These are phyloP conservation scores for Cercospora brassicicola DNA, from an alignment of 2,329 filamentous ascomycete species.

Conservation along the genomic window DNA sequence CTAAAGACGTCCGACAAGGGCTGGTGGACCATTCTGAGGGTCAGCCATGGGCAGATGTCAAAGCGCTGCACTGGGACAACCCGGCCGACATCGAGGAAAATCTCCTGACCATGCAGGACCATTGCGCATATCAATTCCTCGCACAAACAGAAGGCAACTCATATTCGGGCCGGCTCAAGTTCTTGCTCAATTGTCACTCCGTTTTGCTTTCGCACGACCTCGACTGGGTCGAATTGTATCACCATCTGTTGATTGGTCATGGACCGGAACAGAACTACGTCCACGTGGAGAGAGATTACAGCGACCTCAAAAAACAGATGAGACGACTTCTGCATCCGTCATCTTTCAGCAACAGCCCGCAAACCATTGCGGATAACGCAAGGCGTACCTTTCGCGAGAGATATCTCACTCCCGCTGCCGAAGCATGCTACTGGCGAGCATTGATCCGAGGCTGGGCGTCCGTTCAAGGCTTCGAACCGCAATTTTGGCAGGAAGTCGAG, in stretches of 20 bases:
- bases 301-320: slow-evolving; percentile 33
- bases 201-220: slow-evolving; percentile 35
- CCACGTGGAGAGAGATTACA: slow-evolving; percentile 31
- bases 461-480: slow-evolving; percentile 30
- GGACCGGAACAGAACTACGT: slow-evolving; percentile 37
- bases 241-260: slow-evolving; percentile 32
- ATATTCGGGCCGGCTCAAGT: slow-evolving; percentile 37
- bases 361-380: slow-evolving; percentile 33
- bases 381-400: slow-evolving; percentile 30
- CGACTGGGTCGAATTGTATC: slow-evolving; percentile 33
- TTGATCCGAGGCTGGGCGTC: slow-evolving; percentile 50
- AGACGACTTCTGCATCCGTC: slow-evolving; percentile 27
- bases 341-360: slow-evolving; percentile 22
- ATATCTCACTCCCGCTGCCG: slow-evolving; percentile 35
- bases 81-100: slow-evolving; percentile 27
- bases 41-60: slow-evolving; percentile 42
- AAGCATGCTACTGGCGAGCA: slow-evolving; percentile 38
- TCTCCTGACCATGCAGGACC: slow-evolving; percentile 31
- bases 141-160: slow-evolving; percentile 37
- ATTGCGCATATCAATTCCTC: slow-evolving; percentile 34
- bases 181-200: slow-evolving; percentile 37
- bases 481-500: slow-evolving; percentile 28
- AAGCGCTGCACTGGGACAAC: slow-evolving; percentile 31
- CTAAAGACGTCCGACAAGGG: slow-evolving; percentile 34
- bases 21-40: slow-evolving; percentile 35